phyloP scores from a whole-genome alignment of 2,329 filamentous ascomycete genomes.

The Phoma sp. region DNA sequence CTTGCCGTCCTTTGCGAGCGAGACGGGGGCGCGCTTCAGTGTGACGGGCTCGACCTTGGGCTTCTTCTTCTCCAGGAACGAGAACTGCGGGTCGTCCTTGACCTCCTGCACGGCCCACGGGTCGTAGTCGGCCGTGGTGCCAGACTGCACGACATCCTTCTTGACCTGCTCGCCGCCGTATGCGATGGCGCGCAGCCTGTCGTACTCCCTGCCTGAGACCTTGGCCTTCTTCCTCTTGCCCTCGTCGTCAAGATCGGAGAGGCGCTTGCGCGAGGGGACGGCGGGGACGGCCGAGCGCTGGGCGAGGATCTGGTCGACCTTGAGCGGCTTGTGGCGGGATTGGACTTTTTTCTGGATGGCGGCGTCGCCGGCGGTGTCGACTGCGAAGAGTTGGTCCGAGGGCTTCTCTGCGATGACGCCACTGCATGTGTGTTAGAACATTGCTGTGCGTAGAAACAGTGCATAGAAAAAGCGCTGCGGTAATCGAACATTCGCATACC shows the following conservation, averaged over 20 bases:
- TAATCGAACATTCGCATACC: too few species aligned
- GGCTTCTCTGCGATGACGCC: slow-evolving; percentile 85
- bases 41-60: slow-evolving; percentile 76
- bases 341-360: slow-evolving; percentile 70
- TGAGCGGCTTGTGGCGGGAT: slow-evolving; percentile 78
- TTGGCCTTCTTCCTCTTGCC: slow-evolving; percentile 77
- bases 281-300: slow-evolving; percentile 82
- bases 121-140: slow-evolving; percentile 71
- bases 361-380: slow-evolving; percentile 78
- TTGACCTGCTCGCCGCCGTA: slow-evolving; percentile 68
- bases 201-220: slow-evolving; percentile 84
- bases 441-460: neutral
- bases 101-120: slow-evolving; percentile 71
- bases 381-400: slow-evolving; percentile 82
- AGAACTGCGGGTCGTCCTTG: slow-evolving; percentile 62
- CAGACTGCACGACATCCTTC: slow-evolving; percentile 60
- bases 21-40: slow-evolving; percentile 77
- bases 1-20: slow-evolving; percentile 84
- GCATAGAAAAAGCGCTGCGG: too few species aligned
- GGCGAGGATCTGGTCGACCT: slow-evolving; percentile 89
- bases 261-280: slow-evolving; percentile 79
- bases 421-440: slow-evolving; percentile 56
- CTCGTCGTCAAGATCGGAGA: slow-evolving; percentile 74
- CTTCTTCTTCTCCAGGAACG: slow-evolving; percentile 72
- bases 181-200: slow-evolving; percentile 78